Evolutionary conservation across 352 stramenopile genomes (phyloP).

Genomic region (Phytophthora ramorum): DNA sequence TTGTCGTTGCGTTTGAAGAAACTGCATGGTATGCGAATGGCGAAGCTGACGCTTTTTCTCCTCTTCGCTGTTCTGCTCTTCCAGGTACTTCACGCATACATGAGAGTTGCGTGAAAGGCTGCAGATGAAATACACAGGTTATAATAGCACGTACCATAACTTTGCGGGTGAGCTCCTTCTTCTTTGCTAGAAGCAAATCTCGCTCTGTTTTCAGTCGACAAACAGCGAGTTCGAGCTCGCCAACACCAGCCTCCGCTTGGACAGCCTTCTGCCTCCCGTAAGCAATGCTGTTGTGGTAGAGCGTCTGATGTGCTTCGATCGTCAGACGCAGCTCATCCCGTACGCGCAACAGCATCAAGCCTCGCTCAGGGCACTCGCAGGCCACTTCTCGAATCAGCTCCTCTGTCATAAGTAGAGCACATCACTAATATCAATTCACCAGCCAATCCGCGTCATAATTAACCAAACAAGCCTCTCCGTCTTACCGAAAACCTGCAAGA

Average conservation of each 20-base stretch:
- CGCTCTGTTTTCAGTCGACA: slow-evolving; percentile 37
- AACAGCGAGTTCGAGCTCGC: slow-evolving; percentile 54
- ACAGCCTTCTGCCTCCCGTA: slow-evolving; percentile 78
- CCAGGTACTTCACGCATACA: slow-evolving; percentile 21
- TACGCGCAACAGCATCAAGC: slow-evolving; percentile 73
- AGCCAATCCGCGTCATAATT: neutral
- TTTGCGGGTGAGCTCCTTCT: slow-evolving; percentile 34
- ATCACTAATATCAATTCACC: neutral
- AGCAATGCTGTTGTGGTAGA: slow-evolving; percentile 83
- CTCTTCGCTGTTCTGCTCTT: slow-evolving; percentile 39
- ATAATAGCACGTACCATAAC: slow-evolving; percentile 22
- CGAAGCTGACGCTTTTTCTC: slow-evolving; percentile 35
- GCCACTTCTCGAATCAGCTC: slow-evolving; percentile 81
- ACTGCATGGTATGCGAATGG: slow-evolving; percentile 44
- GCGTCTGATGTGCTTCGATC: slow-evolving; percentile 75
- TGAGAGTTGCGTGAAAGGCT: neutral
- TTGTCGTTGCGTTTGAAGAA: slow-evolving; percentile 42
- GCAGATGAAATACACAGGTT: neutral
- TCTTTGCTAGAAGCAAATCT: slow-evolving; percentile 28
- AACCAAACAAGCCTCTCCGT: neutral
- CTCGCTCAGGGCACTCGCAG: slow-evolving; percentile 79
- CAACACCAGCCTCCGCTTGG: slow-evolving; percentile 62
- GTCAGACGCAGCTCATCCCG: slow-evolving; percentile 80
- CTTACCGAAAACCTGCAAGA: slow-evolving; percentile 73
- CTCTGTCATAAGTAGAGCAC: slow-evolving; percentile 33